Base-by-base conservation (phyloP, 2,329 filamentous ascomycete genomes). In the Westerdykella aurantiaca region DNA sequence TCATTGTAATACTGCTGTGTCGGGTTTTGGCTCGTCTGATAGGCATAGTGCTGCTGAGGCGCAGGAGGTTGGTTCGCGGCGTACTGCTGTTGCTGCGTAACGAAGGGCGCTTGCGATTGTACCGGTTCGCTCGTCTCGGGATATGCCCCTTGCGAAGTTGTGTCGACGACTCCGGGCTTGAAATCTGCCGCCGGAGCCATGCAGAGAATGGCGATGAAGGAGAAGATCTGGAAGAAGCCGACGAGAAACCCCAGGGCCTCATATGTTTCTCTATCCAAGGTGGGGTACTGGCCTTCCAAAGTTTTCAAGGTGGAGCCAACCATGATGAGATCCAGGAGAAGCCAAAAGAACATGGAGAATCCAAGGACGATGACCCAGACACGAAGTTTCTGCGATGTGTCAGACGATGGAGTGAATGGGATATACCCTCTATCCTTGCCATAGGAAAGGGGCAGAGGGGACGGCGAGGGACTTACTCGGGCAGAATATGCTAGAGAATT, bases 161-260 rank as follows among this genome's bases (percentile, higher is more conserved):
- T 33, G 13, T 18, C n/a, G 21, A 34, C 34, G 2, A 37, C 33
- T 25, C 34, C 23, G 1, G 40, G 12, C 6, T 25, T 37, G 33
- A 14, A 35, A 35, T 18, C 17, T 5, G n/a, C 33, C 33, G 33
- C 9, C 41, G 53, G 60, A 5, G 53, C 53, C 31, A 62, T 50
- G 23, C 50, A 45, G 21, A 61, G 39, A 3, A 62, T 37, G 13
- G 48, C 33, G 13, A 59, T 41, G 18, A 49, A 61, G 39, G 50
- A 48, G 16, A 58, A 37, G 2, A 47, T 41, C 34, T 49, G 47
- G 44, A 51, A 57, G 25, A 57, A 45, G 25, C 45, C 41, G 13
- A 13, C 10, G 14, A 62, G 33, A 16, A 49, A 62, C 1, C 23
- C 16, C 21, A 55, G 37, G 11, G 52, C 53, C 4, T 37, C 14